Evolutionary conservation across 2,329 filamentous ascomycete genomes (phyloP), one percentile per base, ranked within the genome.

Genomic region (Botrytis sinoallii): DNA sequence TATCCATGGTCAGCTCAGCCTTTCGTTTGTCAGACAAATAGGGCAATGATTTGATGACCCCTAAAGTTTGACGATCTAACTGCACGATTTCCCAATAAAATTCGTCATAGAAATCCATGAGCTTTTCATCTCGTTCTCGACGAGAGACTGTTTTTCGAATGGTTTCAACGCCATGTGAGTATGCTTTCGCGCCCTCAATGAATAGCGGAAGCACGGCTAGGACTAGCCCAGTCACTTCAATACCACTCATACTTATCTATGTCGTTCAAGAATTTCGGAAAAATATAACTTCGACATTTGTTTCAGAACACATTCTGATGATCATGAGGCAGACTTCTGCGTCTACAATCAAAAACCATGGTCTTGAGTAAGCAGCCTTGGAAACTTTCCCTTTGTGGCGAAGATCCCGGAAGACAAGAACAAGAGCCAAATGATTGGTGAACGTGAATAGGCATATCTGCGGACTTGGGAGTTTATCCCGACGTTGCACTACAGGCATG

Each of bases 21-120:
- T 68, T 68, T 6, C 65, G 10, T 55, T 68, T 42, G 10, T 68
- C 46, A n/a, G 65, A 68, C 4, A 68, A 55, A 18, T 55, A 22
- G 6, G 61, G 61, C 4, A 67, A 7, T 1, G 65, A 67, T 55
- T 67, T 67, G 22, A 67, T 67, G 22, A 40, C 32, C 10, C 32
- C 46, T 35, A 55, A 40, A 20, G 65, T 67, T 40, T 67, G 65
- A 38, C 65, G 46, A 29, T 67, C 65, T n/a, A 67, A 35, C 32
- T 67, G 65, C 16, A 67, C 65, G n/a, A 68, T 68, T 68, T 68
- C 65, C 65, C 65, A 68, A 42, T 68, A 68, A 38, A 68, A 68
- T 38, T 68, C 65, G 14, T 68, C 65, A 55, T 68, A 55, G 32
- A 68, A 68, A 4, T 57, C 25, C 46, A 29, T 68, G 25, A 68